phyloP scores from a whole-genome alignment of 352 stramenopile genomes.

The Pythium dissimile region DNA sequence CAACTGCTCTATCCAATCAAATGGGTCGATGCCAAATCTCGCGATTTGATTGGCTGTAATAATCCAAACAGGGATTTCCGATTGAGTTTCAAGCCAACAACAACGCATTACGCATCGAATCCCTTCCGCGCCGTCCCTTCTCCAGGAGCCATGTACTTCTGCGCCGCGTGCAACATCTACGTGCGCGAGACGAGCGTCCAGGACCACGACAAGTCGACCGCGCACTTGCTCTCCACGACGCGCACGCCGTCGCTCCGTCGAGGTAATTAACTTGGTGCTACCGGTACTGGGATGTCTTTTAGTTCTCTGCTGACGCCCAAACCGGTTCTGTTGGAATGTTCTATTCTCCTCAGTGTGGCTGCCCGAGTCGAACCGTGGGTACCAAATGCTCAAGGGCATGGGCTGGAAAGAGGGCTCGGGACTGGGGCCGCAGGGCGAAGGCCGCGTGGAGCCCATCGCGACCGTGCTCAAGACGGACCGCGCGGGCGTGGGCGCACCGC shows the following conservation, averaged over 20 bases:
- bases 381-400: conserved; percentile 56
- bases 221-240: conserved; percentile 44
- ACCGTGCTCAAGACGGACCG: conserved; percentile 56
- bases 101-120: background rate
- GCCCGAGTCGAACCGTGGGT: conserved; percentile 62
- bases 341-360: conserved; percentile 38
- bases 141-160: conserved; percentile 48
- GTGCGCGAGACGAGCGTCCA: conserved; percentile 41
- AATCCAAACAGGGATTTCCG: background rate
- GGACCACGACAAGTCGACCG: conserved; percentile 55
- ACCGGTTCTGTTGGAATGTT: background rate
- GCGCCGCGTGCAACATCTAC: conserved; percentile 56
- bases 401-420: conserved; percentile 46
- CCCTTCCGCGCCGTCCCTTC: background rate
- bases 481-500: conserved; percentile 30
- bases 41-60: conserved; percentile 7
- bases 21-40: background rate
- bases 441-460: conserved; percentile 42
- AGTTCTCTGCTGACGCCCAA: background rate
- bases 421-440: conserved; percentile 30
- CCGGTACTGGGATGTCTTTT: too few species aligned
- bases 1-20: conserved; percentile 13
- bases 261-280: conserved; percentile 31
- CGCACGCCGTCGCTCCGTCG: conserved; percentile 43
- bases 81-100: too few species aligned